Percentiles rank a stretch among this genome's conserved stretches.
These are phyloP conservation scores for Candida vaughaniae DNA, from an alignment of 805 yeast species.

Conservation along the genomic window DNA sequence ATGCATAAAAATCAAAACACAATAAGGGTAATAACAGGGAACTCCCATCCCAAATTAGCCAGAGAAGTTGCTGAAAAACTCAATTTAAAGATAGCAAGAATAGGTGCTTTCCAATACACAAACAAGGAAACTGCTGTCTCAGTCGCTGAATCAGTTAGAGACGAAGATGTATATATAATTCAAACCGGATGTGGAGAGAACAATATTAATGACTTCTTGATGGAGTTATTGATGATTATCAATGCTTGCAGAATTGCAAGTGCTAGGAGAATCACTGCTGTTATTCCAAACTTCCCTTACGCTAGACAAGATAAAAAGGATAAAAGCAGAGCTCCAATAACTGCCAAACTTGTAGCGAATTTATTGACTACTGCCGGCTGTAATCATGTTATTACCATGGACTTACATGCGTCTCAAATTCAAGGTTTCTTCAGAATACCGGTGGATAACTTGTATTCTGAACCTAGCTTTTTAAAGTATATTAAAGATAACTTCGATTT, in stretches of 20 bases:
- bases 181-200: slow-evolving; percentile 79
- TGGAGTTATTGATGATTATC: slow-evolving; percentile 75
- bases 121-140: slow-evolving; percentile 85
- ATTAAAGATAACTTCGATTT: slow-evolving; percentile 60
- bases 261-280: slow-evolving; percentile 80
- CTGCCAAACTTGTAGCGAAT: slow-evolving; percentile 82
- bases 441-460: slow-evolving; percentile 81
- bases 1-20: slow-evolving; percentile 31
- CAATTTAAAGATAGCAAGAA: slow-evolving; percentile 66
- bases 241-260: slow-evolving; percentile 82
- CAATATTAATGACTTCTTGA: slow-evolving; percentile 67
- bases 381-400: slow-evolving; percentile 85
- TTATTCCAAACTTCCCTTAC: slow-evolving; percentile 79
- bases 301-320: slow-evolving; percentile 90
- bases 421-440: slow-evolving; percentile 85
- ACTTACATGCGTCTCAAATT: slow-evolving; percentile 83
- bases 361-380: slow-evolving; percentile 83
- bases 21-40: slow-evolving; percentile 55
- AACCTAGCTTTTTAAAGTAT: slow-evolving; percentile 75
- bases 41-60: slow-evolving; percentile 86
- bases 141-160: slow-evolving; percentile 78
- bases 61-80: slow-evolving; percentile 63
- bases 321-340: slow-evolving; percentile 80
- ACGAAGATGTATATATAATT: slow-evolving; percentile 77
- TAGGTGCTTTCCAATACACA: slow-evolving; percentile 81